Evolutionary conservation across 1,284 basidiomycete genomes (phyloP).

Genomic region (Chiua sp.): DNA sequence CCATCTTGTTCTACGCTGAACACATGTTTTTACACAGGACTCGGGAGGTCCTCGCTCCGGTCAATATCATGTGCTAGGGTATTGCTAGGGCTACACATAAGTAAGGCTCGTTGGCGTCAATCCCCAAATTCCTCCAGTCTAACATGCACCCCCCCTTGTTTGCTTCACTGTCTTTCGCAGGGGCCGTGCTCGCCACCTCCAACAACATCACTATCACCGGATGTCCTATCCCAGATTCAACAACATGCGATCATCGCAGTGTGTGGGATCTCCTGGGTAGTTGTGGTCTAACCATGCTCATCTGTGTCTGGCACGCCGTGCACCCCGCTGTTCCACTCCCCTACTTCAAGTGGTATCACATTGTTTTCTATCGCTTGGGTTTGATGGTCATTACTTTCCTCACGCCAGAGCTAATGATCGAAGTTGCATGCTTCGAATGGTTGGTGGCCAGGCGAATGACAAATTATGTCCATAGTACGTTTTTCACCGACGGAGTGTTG

Average conservation of each 20-base stretch:
- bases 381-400: constrained; percentile 31
- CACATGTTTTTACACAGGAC: too few relatives aligned
- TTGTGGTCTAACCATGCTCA: constrained; percentile 23
- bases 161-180: neutral
- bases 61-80: too few relatives aligned
- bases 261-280: neutral
- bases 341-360: neutral
- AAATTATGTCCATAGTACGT: neutral
- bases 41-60: too few relatives aligned
- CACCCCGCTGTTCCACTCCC: constrained; percentile 40
- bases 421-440: constrained; percentile 33
- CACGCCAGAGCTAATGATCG: constrained; percentile 22
- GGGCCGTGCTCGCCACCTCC: neutral
- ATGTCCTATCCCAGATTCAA: neutral
- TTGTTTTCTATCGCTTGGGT: constrained; percentile 6
- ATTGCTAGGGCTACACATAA: too few relatives aligned
- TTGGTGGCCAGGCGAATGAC: constrained; percentile 12
- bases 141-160: neutral
- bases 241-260: neutral
- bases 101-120: too few relatives aligned
- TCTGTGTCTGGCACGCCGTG: constrained; percentile 40
- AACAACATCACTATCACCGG: neutral
- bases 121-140: neutral
- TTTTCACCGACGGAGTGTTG: too few relatives aligned
- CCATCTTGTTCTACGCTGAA: too few relatives aligned